These are phyloP conservation scores for Aspergillus brunneoviolaceus DNA, from an alignment of 2,329 filamentous ascomycete species.

Conservation along the genomic window DNA sequence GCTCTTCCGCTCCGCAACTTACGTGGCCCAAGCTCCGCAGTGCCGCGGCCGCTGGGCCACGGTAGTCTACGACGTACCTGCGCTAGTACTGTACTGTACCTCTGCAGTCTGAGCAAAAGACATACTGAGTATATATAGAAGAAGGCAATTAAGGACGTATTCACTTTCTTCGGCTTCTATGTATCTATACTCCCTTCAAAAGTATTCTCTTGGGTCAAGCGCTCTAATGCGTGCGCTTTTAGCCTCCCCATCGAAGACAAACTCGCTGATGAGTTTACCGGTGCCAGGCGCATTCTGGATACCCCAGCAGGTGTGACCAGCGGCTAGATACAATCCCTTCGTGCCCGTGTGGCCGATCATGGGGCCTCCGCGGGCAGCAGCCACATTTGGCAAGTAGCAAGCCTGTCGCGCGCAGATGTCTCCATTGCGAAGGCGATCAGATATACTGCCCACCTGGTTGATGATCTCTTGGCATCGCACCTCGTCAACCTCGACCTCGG, in stretches of 20 bases:
- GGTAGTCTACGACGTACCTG: neutral
- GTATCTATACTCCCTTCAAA: constrained; percentile 23
- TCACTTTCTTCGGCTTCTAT: constrained; percentile 2
- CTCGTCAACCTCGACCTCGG: constrained; percentile 73
- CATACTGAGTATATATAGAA: neutral
- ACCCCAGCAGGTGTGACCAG: constrained; percentile 96
- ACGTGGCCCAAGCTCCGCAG: constrained; percentile 35
- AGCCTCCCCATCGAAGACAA: constrained; percentile 70
- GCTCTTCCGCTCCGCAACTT: constrained; percentile 30
- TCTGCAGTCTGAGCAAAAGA: neutral
- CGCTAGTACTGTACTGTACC: neutral
- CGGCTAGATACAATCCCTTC: constrained; percentile 74
- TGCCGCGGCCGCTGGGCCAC: neutral
- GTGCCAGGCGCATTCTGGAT: constrained; percentile 95
- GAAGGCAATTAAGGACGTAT: neutral
- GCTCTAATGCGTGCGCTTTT: constrained; percentile 65
- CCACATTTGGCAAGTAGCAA: constrained; percentile 85
- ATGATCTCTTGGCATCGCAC: constrained; percentile 80
- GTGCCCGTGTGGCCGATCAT: constrained; percentile 74
- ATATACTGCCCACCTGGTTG: constrained; percentile 65
- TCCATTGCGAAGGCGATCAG: constrained; percentile 62
- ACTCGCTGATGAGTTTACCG: constrained; percentile 75
- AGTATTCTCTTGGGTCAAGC: constrained; percentile 65
- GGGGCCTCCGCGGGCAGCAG: constrained; percentile 60
- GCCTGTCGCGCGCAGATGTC: constrained; percentile 76